phyloP scores from a whole-genome alignment of 2,329 filamentous ascomycete species.

The Neonectria faginata region DNA sequence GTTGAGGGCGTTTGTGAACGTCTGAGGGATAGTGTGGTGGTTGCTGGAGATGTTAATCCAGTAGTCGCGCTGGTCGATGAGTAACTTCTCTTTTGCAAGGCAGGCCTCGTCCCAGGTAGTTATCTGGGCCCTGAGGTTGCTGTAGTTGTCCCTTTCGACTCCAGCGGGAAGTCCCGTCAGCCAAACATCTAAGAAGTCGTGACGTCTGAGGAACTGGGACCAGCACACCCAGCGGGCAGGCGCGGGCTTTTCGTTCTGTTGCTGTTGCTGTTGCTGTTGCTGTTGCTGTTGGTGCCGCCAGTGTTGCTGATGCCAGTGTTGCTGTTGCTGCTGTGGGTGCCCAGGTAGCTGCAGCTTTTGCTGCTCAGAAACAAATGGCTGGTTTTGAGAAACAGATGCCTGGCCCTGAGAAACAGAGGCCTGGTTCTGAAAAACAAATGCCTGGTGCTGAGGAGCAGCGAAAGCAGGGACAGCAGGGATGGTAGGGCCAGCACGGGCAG shows the following conservation, averaged over 20 bases:
- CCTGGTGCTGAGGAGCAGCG: no score
- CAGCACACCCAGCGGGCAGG: background rate
- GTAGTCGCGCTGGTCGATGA: conserved; percentile 9
- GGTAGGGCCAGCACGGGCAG: background rate
- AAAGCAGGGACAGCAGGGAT: no score
- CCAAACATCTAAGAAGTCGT: conserved; percentile 2
- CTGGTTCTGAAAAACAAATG: no score
- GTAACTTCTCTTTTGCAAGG: background rate
- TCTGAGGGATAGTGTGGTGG: background rate
- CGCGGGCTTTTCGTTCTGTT: no score
- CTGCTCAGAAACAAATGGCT: background rate
- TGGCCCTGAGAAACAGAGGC: no score
- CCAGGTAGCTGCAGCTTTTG: background rate
- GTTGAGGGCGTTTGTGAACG: background rate
- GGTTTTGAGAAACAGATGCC: background rate
- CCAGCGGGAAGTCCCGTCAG: background rate
- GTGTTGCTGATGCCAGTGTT: background rate
- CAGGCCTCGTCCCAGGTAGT: background rate
- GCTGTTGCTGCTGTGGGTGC: background rate
- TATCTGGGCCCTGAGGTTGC: background rate
- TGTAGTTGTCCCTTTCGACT: conserved; percentile 1
- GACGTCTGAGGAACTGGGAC: background rate
- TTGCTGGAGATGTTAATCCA: background rate
- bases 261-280: background rate
- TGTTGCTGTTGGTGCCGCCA: background rate